Evolutionary conservation across 2,329 filamentous ascomycete species (phyloP).

Genomic region (Alternaria rosae): DNA sequence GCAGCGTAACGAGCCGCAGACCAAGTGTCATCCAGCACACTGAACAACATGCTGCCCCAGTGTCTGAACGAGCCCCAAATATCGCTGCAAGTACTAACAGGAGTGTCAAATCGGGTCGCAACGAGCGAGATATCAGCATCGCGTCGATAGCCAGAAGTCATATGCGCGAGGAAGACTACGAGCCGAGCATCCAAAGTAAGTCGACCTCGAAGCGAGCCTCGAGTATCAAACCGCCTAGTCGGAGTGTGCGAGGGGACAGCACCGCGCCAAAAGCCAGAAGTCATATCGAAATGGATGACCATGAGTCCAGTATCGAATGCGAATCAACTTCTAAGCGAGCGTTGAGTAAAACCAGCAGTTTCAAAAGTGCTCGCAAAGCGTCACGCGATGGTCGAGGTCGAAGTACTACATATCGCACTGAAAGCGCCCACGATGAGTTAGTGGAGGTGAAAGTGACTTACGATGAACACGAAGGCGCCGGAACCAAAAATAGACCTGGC

Average conservation of each 20-base stretch:
- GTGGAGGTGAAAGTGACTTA: neutral
- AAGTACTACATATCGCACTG: neutral
- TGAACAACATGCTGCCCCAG: no score
- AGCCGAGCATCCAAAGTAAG: neutral
- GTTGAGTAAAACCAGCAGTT: neutral
- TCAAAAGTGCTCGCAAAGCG: neutral
- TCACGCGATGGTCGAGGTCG: neutral
- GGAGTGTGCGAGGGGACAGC: neutral
- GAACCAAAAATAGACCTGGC: rapidly evolving
- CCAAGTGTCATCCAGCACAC: neutral
- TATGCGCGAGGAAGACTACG: rapidly evolving
- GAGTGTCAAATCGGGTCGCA: neutral
- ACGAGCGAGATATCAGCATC: neutral
- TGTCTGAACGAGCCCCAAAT: neutral
- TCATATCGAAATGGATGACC: rapidly evolving
- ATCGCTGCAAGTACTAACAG: neutral
- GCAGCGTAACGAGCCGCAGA: neutral
- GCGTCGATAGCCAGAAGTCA: neutral
- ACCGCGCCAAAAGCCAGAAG: neutral
- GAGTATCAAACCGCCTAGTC: neutral
- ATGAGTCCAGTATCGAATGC: neutral
- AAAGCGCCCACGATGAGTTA: rapidly evolving
- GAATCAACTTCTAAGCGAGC: neutral
- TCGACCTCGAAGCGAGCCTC: neutral
- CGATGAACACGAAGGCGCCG: neutral